Conservation (phyloP, 169 alveolate genomes). For the Plasmodium cynomolgi region DNA sequence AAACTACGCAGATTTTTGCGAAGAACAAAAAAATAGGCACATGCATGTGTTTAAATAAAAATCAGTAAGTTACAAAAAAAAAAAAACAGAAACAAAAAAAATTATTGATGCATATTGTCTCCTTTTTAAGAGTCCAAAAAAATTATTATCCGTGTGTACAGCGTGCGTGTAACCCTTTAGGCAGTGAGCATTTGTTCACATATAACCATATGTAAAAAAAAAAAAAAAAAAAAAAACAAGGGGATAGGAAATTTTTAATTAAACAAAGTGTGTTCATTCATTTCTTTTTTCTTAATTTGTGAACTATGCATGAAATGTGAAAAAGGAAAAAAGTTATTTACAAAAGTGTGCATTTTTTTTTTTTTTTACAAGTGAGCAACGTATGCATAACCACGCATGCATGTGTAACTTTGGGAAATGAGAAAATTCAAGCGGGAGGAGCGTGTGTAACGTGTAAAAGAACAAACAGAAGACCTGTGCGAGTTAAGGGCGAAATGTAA, state of each 20-base stretch:
- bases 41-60: not conserved
- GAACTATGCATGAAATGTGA: not conserved
- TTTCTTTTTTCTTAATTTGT: not conserved
- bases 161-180: not conserved
- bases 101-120: not conserved
- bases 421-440: not conserved
- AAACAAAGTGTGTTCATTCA: not conserved
- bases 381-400: conserved; percentile 6
- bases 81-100: not conserved
- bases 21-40: not conserved
- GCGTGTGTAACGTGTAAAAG: not conserved
- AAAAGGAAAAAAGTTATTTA: not conserved
- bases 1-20: conserved; percentile 13
- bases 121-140: conserved; percentile 43
- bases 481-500: not conserved
- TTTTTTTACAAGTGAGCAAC: not conserved
- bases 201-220: conserved; percentile 2
- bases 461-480: not conserved
- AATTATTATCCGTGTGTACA: not conserved
- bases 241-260: not conserved
- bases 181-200: conserved; percentile 1
- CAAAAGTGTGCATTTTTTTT: not conserved
- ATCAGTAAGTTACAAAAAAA: not conserved
- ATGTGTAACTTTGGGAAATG: not conserved
- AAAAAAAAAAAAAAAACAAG: not conserved